These are phyloP conservation scores for Puccinia novopanici DNA, from an alignment of 1,284 basidiomycete genomes.

Conservation along the genomic window DNA sequence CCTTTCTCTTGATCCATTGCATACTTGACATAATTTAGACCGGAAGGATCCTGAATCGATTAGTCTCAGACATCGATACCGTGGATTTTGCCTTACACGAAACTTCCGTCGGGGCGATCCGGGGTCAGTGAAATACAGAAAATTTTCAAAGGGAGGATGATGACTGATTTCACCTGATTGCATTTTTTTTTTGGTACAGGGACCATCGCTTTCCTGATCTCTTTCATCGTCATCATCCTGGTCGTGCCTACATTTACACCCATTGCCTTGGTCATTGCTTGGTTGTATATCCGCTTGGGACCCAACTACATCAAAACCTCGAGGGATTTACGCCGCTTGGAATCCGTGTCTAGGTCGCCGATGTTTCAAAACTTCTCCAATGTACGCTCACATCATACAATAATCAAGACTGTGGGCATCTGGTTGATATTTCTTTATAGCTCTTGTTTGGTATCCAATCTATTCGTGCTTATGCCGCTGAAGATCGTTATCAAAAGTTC, in stretches of 20 bases:
- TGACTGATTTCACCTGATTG: not conserved
- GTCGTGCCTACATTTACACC: conserved; percentile 60
- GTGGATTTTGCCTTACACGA: conserved; percentile 54
- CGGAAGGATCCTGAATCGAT: conserved; percentile 48
- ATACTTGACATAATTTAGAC: conserved; percentile 19
- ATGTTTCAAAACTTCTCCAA: conserved; percentile 52
- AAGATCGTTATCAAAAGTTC: conserved; percentile 52
- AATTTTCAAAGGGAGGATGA: too few relatives aligned
- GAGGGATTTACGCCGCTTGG: conserved; percentile 46
- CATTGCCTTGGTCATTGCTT: conserved; percentile 43
- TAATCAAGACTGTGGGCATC: not conserved
- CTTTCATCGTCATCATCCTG: conserved; percentile 54
- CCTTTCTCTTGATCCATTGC: not conserved
- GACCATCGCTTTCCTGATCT: conserved; percentile 67
- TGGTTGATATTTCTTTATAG: conserved; percentile 14
- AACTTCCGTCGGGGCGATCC: conserved; percentile 66
- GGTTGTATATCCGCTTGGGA: conserved; percentile 46
- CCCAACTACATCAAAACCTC: conserved; percentile 55
- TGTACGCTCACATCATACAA: conserved; percentile 17
- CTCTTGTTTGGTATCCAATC: conserved; percentile 50
- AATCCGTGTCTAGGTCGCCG: conserved; percentile 48
- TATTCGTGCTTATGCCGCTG: conserved; percentile 49
- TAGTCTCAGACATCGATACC: conserved; percentile 51
- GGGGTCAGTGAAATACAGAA: conserved; percentile 52
- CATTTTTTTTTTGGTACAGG: conserved; percentile 58